Conservation (phyloP, 1,284 basidiomycete species). For the Puccinia polysora region DNA sequence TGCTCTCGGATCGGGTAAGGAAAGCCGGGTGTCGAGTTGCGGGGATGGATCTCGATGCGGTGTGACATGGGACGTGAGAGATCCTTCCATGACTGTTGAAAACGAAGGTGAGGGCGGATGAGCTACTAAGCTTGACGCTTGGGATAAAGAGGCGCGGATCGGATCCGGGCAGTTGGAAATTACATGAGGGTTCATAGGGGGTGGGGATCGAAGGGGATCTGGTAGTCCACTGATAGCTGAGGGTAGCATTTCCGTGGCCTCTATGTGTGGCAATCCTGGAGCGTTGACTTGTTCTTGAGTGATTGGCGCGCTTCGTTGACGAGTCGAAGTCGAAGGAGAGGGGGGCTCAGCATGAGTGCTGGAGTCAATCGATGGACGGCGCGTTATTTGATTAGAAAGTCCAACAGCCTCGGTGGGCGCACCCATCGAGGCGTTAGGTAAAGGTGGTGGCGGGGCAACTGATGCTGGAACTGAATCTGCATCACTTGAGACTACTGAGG, state of each 20-base stretch:
- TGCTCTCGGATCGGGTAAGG: slow-evolving; percentile 31
- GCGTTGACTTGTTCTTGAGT: slow-evolving; percentile 44
- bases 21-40: not conserved
- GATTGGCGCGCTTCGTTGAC: slow-evolving; percentile 40
- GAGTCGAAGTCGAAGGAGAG: slow-evolving; percentile 43
- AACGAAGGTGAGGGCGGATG: slow-evolving; percentile 29
- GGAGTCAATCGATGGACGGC: slow-evolving; percentile 39
- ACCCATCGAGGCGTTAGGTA: slow-evolving; percentile 39
- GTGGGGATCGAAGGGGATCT: slow-evolving; percentile 38
- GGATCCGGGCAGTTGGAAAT: not conserved
- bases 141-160: slow-evolving; percentile 5
- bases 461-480: slow-evolving; percentile 20
- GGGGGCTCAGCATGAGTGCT: slow-evolving; percentile 42
- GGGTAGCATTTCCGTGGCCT: slow-evolving; percentile 19
- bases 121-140: slow-evolving; percentile 30
- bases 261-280: slow-evolving; percentile 40
- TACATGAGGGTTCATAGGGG: not conserved
- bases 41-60: slow-evolving; percentile 15
- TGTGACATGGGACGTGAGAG: not conserved
- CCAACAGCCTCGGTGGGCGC: slow-evolving; percentile 42
- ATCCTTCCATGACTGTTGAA: slow-evolving; percentile 19
- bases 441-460: slow-evolving; percentile 38
- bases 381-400: slow-evolving; percentile 35
- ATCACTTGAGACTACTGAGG: slow-evolving; percentile 35
- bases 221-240: slow-evolving; percentile 11